Evolutionary conservation across 768 basidiomycete genomes (phyloP), one percentile per base, ranked within the genome.

Genomic region (Terana coerulea): DNA sequence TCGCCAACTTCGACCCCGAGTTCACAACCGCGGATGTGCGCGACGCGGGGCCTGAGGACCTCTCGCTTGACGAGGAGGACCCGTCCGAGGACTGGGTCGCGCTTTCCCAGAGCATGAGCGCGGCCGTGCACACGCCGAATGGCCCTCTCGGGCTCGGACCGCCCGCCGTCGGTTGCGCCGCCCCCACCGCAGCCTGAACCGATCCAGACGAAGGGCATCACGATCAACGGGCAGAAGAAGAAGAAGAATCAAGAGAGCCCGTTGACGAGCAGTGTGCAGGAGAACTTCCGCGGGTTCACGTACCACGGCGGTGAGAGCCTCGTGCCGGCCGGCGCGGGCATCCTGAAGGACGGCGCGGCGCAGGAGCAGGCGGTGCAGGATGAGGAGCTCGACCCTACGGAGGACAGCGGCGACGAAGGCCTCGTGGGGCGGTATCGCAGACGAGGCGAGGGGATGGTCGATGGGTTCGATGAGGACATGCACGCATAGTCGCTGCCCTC

Each of bases 1-100:
- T 92, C n/a, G 84, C 85, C 57, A 98, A 98, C 74, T 99, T 99
- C 64, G 97, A 99, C 67, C 91, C 93, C 25, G 94, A 98, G 71
- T 99, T 99, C 70, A 99, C 97, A 3, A 79, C 83, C 22, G 88
- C 91, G n/a, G 88, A 95, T 65, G 76, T 98, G 46, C 79, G 84
- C 14, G 84, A 91, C 55, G 78, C 81, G 54, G 87, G 77, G 43
- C 65, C 68, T 42, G 73, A 78, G 5, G 75, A 69, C 45, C 59
- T 68, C 42, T 66, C 77, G 33, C 59, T 71, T 31, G 65, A 67
- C 52, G 71, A 73, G 45, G 67, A 81, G 36, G 88, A 91, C 57
- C 87, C 86, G 28, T 83, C 81, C 14, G 87, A 80, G 64, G 83
- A 76, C 49, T 87, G 84, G 84, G 77, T 82, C 6, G 75, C 75